phyloP scores from a whole-genome alignment of 73 alveolate species.

The Paramecium biaurelia region DNA sequence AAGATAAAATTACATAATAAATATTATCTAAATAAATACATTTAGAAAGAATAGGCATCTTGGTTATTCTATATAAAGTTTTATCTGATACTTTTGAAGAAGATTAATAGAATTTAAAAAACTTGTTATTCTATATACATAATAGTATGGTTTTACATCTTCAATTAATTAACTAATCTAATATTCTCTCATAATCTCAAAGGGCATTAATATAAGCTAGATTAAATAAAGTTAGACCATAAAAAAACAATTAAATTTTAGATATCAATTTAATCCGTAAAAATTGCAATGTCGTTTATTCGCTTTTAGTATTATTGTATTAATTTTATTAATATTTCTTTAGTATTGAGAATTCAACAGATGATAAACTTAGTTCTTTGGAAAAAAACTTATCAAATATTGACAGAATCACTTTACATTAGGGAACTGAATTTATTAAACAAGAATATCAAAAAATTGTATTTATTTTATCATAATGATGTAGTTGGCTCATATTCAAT shows the following conservation, averaged over 20 bases:
- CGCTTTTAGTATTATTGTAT: neutral
- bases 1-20: neutral
- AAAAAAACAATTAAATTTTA: neutral
- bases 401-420: neutral
- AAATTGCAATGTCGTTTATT: conserved; percentile 28
- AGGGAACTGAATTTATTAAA: neutral
- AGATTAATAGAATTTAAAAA: neutral
- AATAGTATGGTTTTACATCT: conserved; percentile 1
- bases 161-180: neutral
- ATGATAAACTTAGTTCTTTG: neutral
- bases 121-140: neutral
- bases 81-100: neutral
- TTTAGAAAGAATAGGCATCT: conserved; percentile 12
- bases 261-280: neutral
- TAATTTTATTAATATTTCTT: neutral
- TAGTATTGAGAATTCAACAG: conserved; percentile 14
- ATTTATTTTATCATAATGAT: neutral
- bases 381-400: neutral
- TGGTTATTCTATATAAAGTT: neutral
- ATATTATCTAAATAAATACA: neutral
- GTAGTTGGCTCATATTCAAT: neutral
- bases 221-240: neutral
- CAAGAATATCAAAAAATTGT: neutral
- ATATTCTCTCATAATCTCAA: neutral
- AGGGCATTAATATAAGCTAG: neutral